Percentiles rank a stretch among this genome's conserved stretches.
Evolutionary conservation across 257 asterid genomes (phyloP).

Genomic region (Gentiana straminea): DNA sequence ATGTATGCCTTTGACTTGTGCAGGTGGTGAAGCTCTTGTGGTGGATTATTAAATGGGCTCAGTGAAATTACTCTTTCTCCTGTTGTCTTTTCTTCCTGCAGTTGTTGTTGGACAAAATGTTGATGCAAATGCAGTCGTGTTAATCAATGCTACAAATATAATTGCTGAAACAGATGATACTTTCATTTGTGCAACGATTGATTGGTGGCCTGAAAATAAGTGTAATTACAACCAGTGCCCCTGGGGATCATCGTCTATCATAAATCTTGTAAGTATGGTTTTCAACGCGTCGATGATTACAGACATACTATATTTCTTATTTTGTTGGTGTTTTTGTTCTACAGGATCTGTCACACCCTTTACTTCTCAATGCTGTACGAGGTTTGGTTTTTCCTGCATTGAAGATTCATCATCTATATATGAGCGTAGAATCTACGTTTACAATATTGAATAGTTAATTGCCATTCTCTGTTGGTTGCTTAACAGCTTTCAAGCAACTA

Average conservation of each 20-base stretch:
- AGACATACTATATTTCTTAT: too few relatives aligned
- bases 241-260: conserved; percentile 66
- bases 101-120: conserved; percentile 33
- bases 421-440: not conserved
- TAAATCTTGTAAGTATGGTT: conserved; percentile 49
- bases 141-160: conserved; percentile 35
- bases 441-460: not conserved
- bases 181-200: conserved; percentile 85
- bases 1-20: conserved; percentile 13
- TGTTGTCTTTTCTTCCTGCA: conserved; percentile 39
- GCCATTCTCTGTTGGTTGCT: conserved; percentile 11
- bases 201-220: conserved; percentile 97
- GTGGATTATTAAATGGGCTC: conserved; percentile 39
- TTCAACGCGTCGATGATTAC: not conserved
- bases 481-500: conserved; percentile 67
- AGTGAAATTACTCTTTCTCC: conserved; percentile 19
- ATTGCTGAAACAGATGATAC: conserved; percentile 59
- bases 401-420: not conserved
- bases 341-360: conserved; percentile 76
- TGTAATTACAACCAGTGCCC: conserved; percentile 79
- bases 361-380: conserved; percentile 57
- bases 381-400: conserved; percentile 38
- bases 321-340: conserved; percentile 9
- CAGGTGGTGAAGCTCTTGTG: conserved; percentile 14
- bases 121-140: conserved; percentile 31